Percentiles rank a stretch among this genome's conserved stretches.
Evolutionary conservation across 805 yeast species (phyloP).

Genomic region (Ogataea angusta): DNA sequence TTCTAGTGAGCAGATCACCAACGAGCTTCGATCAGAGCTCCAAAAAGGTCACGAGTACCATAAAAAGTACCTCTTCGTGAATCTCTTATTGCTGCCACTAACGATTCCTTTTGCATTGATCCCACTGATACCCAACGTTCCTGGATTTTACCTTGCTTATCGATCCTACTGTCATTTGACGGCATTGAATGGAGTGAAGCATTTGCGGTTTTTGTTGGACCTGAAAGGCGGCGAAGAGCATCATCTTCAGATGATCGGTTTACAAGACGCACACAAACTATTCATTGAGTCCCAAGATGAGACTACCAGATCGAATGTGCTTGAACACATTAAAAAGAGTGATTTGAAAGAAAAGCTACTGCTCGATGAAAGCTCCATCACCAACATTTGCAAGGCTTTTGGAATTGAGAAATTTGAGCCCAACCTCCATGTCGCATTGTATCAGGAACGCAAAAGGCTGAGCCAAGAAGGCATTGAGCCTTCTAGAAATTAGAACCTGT

Average conservation of each 20-base stretch:
- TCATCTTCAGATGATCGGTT: slow-evolving; percentile 36
- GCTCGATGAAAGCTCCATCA: slow-evolving; percentile 44
- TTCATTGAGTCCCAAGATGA: slow-evolving; percentile 23
- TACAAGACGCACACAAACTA: slow-evolving; percentile 32
- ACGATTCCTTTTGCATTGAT: slow-evolving; percentile 76
- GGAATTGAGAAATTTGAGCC: slow-evolving; percentile 43
- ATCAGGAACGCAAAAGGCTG: slow-evolving; percentile 44
- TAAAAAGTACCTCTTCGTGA: slow-evolving; percentile 47
- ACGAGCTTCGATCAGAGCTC: slow-evolving; percentile 43
- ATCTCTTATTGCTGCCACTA: slow-evolving; percentile 65
- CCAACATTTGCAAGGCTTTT: slow-evolving; percentile 41
- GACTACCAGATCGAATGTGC: slow-evolving; percentile 18
- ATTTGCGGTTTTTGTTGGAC: slow-evolving; percentile 55
- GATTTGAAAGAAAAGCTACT: slow-evolving; percentile 37
- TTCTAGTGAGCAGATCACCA: slow-evolving; percentile 26
- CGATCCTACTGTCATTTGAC: slow-evolving; percentile 81
- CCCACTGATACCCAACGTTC: slow-evolving; percentile 89
- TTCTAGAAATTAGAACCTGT: neutral
- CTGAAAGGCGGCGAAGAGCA: slow-evolving; percentile 24
- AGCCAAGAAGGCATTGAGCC: neutral
- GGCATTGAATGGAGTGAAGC: slow-evolving; percentile 72
- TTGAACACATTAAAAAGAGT: slow-evolving; percentile 12
- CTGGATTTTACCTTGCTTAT: slow-evolving; percentile 82
- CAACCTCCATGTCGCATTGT: slow-evolving; percentile 48
- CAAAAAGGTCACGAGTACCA: slow-evolving; percentile 49